Percentiles rank a stretch among this genome's conserved stretches.
These are phyloP conservation scores for Oryza punctata DNA, from an alignment of 176 grass and related monocot genomes.

Conservation along the genomic window DNA sequence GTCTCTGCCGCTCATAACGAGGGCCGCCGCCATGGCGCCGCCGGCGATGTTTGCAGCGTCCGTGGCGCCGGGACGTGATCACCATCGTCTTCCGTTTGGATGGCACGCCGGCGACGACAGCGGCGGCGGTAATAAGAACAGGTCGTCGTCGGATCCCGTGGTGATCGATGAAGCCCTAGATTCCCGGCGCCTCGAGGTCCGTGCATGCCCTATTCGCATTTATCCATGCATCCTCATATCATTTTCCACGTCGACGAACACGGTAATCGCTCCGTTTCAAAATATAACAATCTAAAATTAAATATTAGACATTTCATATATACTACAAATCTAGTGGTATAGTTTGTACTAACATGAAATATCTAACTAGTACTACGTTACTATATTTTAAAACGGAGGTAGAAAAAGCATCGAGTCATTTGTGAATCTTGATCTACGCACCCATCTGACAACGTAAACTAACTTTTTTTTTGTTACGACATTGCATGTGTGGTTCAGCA, in stretches of 20 bases:
- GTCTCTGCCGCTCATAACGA: not conserved
- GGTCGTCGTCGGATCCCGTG: constrained; percentile 38
- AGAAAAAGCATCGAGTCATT: not conserved
- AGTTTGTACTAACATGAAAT: too few species aligned
- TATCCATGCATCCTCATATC: not conserved
- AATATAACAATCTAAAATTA: too few species aligned
- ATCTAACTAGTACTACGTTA: too few species aligned
- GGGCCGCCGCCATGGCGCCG: constrained; percentile 5
- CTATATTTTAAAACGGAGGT: too few species aligned
- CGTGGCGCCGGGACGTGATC: constrained; percentile 5
- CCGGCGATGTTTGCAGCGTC: not conserved
- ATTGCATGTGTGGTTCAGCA: constrained; percentile 14
- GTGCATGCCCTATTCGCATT: not conserved
- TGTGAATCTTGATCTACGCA: not conserved
- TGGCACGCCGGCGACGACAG: constrained; percentile 24
- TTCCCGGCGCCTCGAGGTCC: constrained; percentile 42
- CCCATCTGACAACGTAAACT: not conserved
- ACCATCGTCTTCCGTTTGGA: constrained; percentile 35
- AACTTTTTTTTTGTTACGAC: not conserved
- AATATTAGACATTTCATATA: too few species aligned
- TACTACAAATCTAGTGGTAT: too few species aligned
- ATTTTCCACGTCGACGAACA: not conserved
- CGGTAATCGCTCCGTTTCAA: not conserved
- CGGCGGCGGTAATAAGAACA: constrained; percentile 17
- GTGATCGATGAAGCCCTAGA: constrained; percentile 49